Percentiles rank a stretch among this genome's conserved stretches.
Evolutionary conservation across 2,329 filamentous ascomycete species (phyloP).

Genomic region (Aspergillus sergii): DNA sequence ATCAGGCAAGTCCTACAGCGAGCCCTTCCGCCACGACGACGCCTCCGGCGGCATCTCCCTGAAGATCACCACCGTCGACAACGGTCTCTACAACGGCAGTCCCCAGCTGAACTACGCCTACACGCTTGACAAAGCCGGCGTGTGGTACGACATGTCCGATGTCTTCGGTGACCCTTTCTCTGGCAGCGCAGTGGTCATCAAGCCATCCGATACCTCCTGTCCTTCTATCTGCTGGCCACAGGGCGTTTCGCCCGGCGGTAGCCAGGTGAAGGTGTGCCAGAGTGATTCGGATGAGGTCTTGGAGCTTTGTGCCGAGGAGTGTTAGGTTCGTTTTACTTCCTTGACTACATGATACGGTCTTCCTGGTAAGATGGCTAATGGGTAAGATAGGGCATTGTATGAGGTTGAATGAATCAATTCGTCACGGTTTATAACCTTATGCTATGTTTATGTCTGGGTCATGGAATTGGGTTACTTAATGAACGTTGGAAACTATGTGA

Average conservation of each 20-base stretch:
- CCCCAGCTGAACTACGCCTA: constrained; percentile 47
- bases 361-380: not conserved
- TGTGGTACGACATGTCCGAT: constrained; percentile 48
- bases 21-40: constrained; percentile 38
- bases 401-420: too few species aligned
- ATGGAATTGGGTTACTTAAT: not conserved
- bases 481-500: not conserved
- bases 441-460: not conserved
- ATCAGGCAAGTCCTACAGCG: constrained; percentile 36
- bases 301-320: constrained; percentile 32
- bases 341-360: not conserved
- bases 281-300: constrained; percentile 29
- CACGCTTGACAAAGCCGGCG: constrained; percentile 37
- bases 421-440: too few species aligned
- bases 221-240: constrained; percentile 34
- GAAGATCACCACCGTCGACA: constrained; percentile 41
- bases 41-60: constrained; percentile 45
- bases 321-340: constrained; percentile 15
- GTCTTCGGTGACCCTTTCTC: constrained; percentile 48
- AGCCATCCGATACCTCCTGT: constrained; percentile 28
- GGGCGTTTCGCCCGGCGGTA: constrained; percentile 33
- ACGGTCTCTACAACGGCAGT: constrained; percentile 40
- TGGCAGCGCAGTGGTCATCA: constrained; percentile 28
- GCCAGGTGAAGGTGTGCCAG: constrained; percentile 34
- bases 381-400: not conserved